Evolutionary conservation across 176 grass and related monocot species (phyloP).

Genomic region (Triticum urartu): DNA sequence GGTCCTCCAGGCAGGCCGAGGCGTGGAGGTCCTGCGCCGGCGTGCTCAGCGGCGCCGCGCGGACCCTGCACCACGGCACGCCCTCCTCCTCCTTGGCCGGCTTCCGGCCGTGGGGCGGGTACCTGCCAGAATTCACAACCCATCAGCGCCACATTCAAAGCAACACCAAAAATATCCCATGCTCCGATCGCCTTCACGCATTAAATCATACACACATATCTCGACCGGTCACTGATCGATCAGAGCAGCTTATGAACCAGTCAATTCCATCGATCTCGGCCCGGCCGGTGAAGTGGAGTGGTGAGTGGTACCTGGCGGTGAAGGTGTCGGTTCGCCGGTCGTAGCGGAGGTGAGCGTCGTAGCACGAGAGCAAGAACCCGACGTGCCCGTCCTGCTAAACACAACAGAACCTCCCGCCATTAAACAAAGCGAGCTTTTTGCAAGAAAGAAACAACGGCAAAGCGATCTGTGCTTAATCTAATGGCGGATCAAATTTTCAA

Average conservation of each 20-base stretch:
- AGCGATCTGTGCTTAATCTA: neutral
- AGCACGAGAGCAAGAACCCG: conserved; percentile 83
- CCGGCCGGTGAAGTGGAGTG: neutral
- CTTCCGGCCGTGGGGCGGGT: conserved; percentile 75
- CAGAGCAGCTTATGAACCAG: neutral
- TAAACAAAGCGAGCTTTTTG: neutral
- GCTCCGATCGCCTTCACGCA: neutral
- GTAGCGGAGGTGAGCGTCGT: conserved; percentile 84
- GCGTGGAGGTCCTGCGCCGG: conserved; percentile 58
- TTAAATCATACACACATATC: neutral
- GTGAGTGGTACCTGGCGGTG: conserved; percentile 62
- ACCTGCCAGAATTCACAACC: conserved; percentile 38
- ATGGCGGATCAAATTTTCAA: neutral
- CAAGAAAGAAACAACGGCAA: neutral
- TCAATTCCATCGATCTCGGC: neutral
- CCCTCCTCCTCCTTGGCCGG: conserved; percentile 64
- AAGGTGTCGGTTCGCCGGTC: conserved; percentile 71
- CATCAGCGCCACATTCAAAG: neutral
- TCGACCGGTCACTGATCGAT: neutral
- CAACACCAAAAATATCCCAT: neutral
- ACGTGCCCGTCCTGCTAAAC: conserved; percentile 76
- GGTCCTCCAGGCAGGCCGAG: conserved; percentile 54
- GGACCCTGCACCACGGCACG: conserved; percentile 67
- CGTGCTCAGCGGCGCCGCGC: conserved; percentile 59
- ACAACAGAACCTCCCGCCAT: neutral